Evolutionary conservation across 2,329 filamentous ascomycete species (phyloP).

Genomic region (Rhytidhysteron rufulum): DNA sequence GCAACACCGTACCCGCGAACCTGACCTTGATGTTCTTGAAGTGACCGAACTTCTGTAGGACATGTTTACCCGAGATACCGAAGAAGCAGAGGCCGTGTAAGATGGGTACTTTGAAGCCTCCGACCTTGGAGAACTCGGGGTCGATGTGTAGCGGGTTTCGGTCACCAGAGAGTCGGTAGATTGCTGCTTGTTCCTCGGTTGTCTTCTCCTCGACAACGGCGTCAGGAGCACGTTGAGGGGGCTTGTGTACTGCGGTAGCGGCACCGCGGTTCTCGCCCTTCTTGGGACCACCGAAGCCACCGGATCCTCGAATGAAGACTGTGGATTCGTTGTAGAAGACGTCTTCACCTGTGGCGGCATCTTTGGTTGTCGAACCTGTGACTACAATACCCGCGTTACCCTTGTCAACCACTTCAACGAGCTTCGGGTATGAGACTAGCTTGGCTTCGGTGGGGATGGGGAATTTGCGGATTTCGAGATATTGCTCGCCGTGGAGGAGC

Average conservation of each 20-base stretch:
- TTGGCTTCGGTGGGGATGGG: constrained; percentile 82
- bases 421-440: constrained; percentile 70
- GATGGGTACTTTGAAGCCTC: constrained; percentile 91
- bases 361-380: constrained; percentile 74
- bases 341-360: constrained; percentile 80
- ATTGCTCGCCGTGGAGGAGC: constrained; percentile 98
- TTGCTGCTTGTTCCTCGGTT: constrained; percentile 81
- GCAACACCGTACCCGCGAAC: constrained; percentile 81
- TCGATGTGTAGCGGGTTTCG: constrained; percentile 97
- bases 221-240: constrained; percentile 74
- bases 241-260: constrained; percentile 72
- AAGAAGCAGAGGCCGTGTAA: constrained; percentile 96
- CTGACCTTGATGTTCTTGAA: constrained; percentile 92
- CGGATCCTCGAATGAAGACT: constrained; percentile 87
- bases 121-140: constrained; percentile 88
- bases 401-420: constrained; percentile 96
- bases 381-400: constrained; percentile 82
- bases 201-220: constrained; percentile 81
- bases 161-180: constrained; percentile 92
- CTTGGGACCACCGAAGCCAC: constrained; percentile 81
- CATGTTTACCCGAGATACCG: constrained; percentile 84
- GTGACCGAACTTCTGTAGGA: constrained; percentile 76
- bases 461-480: constrained; percentile 88
- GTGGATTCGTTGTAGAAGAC: constrained; percentile 96
- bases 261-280: constrained; percentile 76